Evolutionary conservation across 1,284 basidiomycete genomes (phyloP).

Genomic region (Ustilago sp.): DNA sequence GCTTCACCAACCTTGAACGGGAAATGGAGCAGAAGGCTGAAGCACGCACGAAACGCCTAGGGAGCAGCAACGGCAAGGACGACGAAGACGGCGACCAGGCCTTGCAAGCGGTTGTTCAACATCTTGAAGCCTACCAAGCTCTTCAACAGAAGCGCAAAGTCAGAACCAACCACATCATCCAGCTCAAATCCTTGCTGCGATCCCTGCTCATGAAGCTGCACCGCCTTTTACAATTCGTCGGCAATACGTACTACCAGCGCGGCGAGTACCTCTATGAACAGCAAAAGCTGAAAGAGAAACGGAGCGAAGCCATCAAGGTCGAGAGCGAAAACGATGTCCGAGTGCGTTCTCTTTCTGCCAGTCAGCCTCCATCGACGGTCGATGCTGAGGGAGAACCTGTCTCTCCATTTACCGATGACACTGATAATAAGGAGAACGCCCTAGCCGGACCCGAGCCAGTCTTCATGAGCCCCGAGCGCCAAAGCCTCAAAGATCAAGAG

Average conservation of each 20-base stretch:
- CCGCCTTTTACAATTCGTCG: constrained; percentile 58
- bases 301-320: neutral
- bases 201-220: constrained; percentile 56
- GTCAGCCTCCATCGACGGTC: neutral
- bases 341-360: neutral
- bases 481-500: constrained; percentile 47
- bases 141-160: constrained; percentile 34
- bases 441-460: neutral
- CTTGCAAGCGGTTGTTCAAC: constrained; percentile 16
- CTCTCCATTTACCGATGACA: neutral
- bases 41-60: constrained; percentile 15
- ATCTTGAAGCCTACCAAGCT: constrained; percentile 23
- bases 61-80: neutral
- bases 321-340: neutral
- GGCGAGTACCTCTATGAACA: constrained; percentile 51
- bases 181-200: constrained; percentile 46
- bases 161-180: constrained; percentile 30
- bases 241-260: constrained; percentile 63
- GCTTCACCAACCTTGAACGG: constrained; percentile 42
- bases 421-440: neutral
- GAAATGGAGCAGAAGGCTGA: constrained; percentile 32
- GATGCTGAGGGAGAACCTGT: neutral
- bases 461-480: constrained; percentile 27
- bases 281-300: neutral
- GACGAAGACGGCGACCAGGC: constrained; percentile 23